These are phyloP conservation scores for Coccinonectria pachysandricola DNA, from an alignment of 2,329 filamentous ascomycete genomes.

Conservation along the genomic window DNA sequence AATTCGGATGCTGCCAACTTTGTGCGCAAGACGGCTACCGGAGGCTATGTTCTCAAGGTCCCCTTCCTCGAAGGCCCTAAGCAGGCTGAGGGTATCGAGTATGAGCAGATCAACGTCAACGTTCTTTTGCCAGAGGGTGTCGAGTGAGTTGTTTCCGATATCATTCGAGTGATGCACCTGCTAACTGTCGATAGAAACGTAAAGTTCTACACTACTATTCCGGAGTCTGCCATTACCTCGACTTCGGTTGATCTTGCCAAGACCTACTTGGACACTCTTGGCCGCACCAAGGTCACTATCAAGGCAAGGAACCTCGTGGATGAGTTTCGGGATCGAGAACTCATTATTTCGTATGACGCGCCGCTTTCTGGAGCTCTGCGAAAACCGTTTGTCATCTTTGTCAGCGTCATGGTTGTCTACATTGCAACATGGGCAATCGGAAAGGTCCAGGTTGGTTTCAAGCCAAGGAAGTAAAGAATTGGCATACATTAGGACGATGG, in stretches of 20 bases:
- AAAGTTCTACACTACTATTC: slow-evolving; percentile 64
- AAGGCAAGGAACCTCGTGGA: slow-evolving; percentile 82
- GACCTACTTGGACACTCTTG: slow-evolving; percentile 89
- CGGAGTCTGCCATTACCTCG: slow-evolving; percentile 48
- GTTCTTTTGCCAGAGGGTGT: slow-evolving; percentile 88
- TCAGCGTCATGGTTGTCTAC: slow-evolving; percentile 64
- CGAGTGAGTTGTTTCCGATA: slow-evolving; percentile 45
- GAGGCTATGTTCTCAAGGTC: slow-evolving; percentile 77
- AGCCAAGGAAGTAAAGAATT: slow-evolving; percentile 32
- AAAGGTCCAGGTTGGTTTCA: slow-evolving; percentile 71
- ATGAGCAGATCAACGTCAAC: slow-evolving; percentile 68
- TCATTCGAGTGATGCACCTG: not conserved
- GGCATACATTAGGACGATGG: no score
- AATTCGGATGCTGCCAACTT: slow-evolving; percentile 74
- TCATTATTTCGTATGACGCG: slow-evolving; percentile 84
- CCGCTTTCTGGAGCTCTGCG: slow-evolving; percentile 62
- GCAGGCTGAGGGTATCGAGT: slow-evolving; percentile 75
- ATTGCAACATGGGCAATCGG: slow-evolving; percentile 64
- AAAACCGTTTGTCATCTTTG: slow-evolving; percentile 78
- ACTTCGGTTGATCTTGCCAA: slow-evolving; percentile 55
- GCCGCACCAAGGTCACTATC: slow-evolving; percentile 72
- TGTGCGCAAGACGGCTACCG: slow-evolving; percentile 54
- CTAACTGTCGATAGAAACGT: slow-evolving; percentile 56
- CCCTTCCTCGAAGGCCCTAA: slow-evolving; percentile 91
- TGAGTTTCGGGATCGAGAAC: slow-evolving; percentile 72